Evolutionary conservation across 257 asterid genomes (phyloP), one percentile per base, ranked within the genome.

Genomic region (Jacaranda copaia): DNA sequence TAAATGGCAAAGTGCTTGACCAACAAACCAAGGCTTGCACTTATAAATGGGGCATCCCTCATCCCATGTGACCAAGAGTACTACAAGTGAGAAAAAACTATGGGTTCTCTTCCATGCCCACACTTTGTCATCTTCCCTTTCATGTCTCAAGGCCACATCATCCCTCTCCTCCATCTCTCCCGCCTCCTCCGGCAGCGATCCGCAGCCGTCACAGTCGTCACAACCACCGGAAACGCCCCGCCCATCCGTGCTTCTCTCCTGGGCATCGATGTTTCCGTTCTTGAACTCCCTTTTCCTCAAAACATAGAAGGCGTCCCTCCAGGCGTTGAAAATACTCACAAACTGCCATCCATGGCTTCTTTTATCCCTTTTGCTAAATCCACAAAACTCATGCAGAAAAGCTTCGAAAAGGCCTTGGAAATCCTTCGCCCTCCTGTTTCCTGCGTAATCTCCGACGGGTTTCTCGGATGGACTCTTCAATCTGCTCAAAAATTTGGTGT

Each of bases 81-180:
- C 1, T 25, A 25, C 32, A 25, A 25, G 32, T 25, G 32, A 25
- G 9, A 32, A 0, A 62, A 75, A 6, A 72, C 0, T 0, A 92
- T 93, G 97, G 94, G 80, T 14, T 82, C 88, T 10, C 70, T 57
- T 16, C 57, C 82, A 6, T 0, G 39, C 8, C 86, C 92, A 38
- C 96, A 90, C 82, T 91, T 93, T 45, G 87, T 77, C 4, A 83
- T 93, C 43, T 88, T 91, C 82, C 94, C 96, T 6, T 90, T 91
- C 87, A 80, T 90, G 87, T 61, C 98, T 9, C 85, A 86, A 68
- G 97, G 95, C 74, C 96, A 91, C 80, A 89, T 85, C 75, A 88
- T 88, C 71, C 97, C 97, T 12, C 88, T 91, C 85, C 91, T 91
- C 85, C 72, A 85, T 87, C 91, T 88, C 72, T 80, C 89, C 82